A percentile compares a stretch with the other conserved stretches of the same genome.
These are phyloP conservation scores for Pyrenochaeta sp. DNA, from an alignment of 2,329 filamentous ascomycete species.

Conservation along the genomic window DNA sequence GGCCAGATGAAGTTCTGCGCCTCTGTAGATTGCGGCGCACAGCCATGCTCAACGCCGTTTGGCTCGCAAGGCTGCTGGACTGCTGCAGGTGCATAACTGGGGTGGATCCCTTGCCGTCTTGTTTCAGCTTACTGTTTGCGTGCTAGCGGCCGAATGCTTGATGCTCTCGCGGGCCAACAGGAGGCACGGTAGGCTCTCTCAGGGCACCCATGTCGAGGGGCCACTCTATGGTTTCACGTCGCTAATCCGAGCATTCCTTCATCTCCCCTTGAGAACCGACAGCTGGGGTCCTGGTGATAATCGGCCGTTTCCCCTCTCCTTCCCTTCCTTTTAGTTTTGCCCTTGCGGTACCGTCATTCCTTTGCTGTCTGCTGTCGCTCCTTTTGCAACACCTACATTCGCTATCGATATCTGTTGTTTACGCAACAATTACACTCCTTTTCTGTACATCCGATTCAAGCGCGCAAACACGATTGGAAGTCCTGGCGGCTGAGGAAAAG, in stretches of 20 bases:
- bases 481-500: constrained; percentile 38
- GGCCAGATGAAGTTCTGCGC: constrained; percentile 16
- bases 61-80: constrained; percentile 28
- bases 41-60: constrained; percentile 20
- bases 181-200: constrained; percentile 14
- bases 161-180: constrained; percentile 28
- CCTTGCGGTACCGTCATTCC: constrained; percentile 41
- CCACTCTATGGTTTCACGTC: constrained; percentile 46
- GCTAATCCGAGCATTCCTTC: constrained; percentile 50
- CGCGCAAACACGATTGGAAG: constrained; percentile 27
- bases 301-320: constrained; percentile 33
- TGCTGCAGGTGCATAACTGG: constrained; percentile 21
- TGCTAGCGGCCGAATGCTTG: constrained; percentile 31
- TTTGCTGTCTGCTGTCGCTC: constrained; percentile 35
- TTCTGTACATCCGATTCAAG: constrained; percentile 33
- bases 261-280: constrained; percentile 45
- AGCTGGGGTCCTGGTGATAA: constrained; percentile 37
- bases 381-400: constrained; percentile 35
- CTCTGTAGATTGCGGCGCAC: constrained; percentile 22
- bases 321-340: constrained; percentile 31
- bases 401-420: constrained; percentile 27
- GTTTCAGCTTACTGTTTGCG: constrained; percentile 42
- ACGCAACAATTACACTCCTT: constrained; percentile 35
- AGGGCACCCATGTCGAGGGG: constrained; percentile 21
- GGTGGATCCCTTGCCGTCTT: constrained; percentile 35